Percentiles rank a stretch among this genome's conserved stretches.
Evolutionary conservation across 345 rosid genomes (phyloP).

Genomic region (Murraya paniculata): DNA sequence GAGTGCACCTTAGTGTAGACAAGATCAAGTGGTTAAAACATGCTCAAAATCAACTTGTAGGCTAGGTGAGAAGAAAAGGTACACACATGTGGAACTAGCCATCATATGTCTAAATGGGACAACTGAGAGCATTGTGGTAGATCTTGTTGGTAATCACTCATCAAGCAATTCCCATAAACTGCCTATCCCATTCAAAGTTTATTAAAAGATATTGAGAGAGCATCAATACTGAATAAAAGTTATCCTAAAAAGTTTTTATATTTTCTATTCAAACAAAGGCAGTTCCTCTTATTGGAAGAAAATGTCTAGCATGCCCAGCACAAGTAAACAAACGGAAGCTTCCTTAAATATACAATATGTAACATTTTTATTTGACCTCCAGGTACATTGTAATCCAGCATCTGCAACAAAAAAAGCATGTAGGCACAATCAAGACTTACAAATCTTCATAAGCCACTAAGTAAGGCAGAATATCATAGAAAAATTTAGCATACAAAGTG

Average conservation of each 20-base stretch:
- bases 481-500: not conserved
- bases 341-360: not conserved
- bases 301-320: not conserved
- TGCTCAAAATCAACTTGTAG: not conserved
- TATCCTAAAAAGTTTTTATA: not conserved
- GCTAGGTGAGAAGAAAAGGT: not conserved
- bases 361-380: constrained; percentile 55
- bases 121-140: not conserved
- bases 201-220: not conserved
- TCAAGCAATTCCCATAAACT: too few species aligned
- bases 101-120: not conserved
- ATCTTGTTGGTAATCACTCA: not conserved
- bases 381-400: constrained; percentile 88
- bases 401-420: constrained; percentile 45
- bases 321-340: not conserved
- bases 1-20: too few species aligned
- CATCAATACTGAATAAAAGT: not conserved
- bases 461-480: not conserved
- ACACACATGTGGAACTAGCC: not conserved
- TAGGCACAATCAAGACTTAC: constrained; percentile 2
- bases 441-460: not conserved
- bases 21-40: not conserved
- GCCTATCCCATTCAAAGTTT: constrained; percentile 1
- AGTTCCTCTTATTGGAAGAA: not conserved
- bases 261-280: not conserved